Percentiles rank a stretch among this genome's conserved stretches.
Conservation (phyloP, 768 basidiomycete species). For the Pleurotus cornucopiae region DNA sequence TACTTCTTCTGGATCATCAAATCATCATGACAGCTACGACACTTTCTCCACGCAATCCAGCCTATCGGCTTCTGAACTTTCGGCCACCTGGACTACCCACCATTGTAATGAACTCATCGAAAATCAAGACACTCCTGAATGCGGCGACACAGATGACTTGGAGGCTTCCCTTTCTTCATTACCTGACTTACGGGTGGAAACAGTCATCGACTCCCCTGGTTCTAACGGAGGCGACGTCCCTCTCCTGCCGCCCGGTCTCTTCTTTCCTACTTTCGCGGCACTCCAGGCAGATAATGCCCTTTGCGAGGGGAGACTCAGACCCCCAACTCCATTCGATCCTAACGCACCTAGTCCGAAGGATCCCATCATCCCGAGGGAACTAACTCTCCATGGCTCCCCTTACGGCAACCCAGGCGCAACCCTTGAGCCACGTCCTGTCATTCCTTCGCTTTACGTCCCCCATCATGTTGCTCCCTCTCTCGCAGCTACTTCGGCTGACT, state of each 20-base stretch:
- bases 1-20: not conserved
- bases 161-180: not conserved
- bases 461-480: too few species aligned
- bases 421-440: too few species aligned
- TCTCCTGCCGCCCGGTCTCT: not conserved
- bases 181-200: not conserved
- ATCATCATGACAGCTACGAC: not conserved
- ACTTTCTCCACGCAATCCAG: not conserved
- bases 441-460: too few species aligned
- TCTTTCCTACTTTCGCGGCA: not conserved
- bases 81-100: not conserved
- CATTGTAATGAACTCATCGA: not conserved
- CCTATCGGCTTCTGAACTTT: not conserved
- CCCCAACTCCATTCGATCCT: not conserved
- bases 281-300: not conserved
- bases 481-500: too few species aligned
- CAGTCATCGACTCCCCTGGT: not conserved
- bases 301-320: not conserved
- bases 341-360: conserved; percentile 3
- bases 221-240: not conserved
- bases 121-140: not conserved
- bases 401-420: too few species aligned
- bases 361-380: conserved; percentile 1
- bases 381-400: not conserved
- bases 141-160: not conserved